Conservation (phyloP, 2,329 filamentous ascomycete species). For the Periconia digitata region DNA sequence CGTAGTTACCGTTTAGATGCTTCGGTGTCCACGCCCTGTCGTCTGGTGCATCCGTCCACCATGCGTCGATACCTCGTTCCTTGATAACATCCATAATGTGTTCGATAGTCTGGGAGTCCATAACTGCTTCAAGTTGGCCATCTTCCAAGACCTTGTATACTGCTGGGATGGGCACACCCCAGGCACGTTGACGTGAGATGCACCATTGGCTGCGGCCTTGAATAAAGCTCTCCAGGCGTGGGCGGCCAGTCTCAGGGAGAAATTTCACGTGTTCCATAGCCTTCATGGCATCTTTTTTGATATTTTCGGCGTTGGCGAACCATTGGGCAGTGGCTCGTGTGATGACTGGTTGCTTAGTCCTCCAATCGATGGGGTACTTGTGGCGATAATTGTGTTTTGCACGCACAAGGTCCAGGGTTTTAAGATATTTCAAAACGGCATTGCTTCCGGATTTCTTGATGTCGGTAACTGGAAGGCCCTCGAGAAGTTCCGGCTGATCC, state of each 20-base stretch:
- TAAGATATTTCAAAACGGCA: constrained; percentile 70
- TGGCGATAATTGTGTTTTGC: constrained; percentile 73
- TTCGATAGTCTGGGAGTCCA: constrained; percentile 75
- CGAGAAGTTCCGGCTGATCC: constrained; percentile 65
- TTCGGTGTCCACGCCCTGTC: constrained; percentile 77
- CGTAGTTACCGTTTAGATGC: constrained; percentile 62
- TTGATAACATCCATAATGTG: constrained; percentile 82
- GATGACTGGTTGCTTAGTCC: constrained; percentile 90
- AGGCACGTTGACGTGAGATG: constrained; percentile 91
- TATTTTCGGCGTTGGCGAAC: constrained; percentile 89
- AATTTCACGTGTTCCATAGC: constrained; percentile 75
- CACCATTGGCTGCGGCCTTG: constrained; percentile 93
- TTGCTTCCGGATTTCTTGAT: constrained; percentile 58
- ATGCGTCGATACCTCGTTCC: constrained; percentile 80
- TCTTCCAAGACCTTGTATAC: constrained; percentile 67
- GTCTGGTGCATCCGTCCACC: constrained; percentile 82
- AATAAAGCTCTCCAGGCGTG: constrained; percentile 81
- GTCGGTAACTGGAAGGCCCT: constrained; percentile 70
- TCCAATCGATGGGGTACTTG: constrained; percentile 98
- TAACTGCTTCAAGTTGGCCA: constrained; percentile 66
- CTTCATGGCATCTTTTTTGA: constrained; percentile 72
- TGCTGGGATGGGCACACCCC: constrained; percentile 95
- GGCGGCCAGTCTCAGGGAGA: constrained; percentile 72
- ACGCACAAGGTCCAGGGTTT: constrained; percentile 58
- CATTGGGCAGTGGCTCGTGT: constrained; percentile 92